A percentile compares a stretch with the other conserved stretches of the same genome.
Evolutionary conservation across 2,329 filamentous ascomycete genomes (phyloP).

Genomic region (Sordariomycetes sp.): DNA sequence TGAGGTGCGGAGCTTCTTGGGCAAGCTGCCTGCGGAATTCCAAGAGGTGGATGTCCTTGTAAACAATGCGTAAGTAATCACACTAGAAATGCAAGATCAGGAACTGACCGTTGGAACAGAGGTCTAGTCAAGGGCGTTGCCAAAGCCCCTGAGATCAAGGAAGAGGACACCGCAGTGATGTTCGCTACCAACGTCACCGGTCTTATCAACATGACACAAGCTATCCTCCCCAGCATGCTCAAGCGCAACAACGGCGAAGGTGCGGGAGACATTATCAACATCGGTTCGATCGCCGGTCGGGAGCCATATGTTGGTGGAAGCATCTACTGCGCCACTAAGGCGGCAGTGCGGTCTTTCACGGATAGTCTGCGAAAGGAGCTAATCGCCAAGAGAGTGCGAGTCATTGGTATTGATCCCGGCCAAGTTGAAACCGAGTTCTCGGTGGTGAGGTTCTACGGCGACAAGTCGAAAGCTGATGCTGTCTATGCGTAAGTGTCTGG

Average conservation of each 20-base stretch:
- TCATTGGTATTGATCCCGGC: conserved; percentile 85
- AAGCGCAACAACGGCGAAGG: conserved; percentile 60
- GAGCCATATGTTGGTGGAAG: conserved; percentile 78
- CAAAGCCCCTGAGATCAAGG: conserved; percentile 73
- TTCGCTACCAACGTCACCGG: conserved; percentile 90
- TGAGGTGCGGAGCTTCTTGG: conserved; percentile 65
- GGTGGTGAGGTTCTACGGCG: conserved; percentile 80
- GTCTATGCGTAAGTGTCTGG: conserved; percentile 62
- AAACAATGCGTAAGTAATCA: conserved; percentile 95
- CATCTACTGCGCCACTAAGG: conserved; percentile 92
- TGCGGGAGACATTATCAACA: conserved; percentile 86
- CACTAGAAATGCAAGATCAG: too few relatives aligned
- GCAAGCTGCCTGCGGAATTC: conserved; percentile 68
- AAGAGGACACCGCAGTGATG: conserved; percentile 80
- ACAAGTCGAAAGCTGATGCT: conserved; percentile 81
- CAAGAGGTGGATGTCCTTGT: conserved; percentile 79
- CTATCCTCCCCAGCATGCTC: conserved; percentile 74
- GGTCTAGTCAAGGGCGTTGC: conserved; percentile 86
- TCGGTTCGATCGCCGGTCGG: conserved; percentile 81
- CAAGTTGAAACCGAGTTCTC: conserved; percentile 94
- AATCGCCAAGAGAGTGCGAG: conserved; percentile 67
- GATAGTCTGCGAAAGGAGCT: conserved; percentile 77
- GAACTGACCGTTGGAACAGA: too few relatives aligned
- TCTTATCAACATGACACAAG: conserved; percentile 94
- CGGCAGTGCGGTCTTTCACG: conserved; percentile 79